A percentile compares a stretch with the other conserved stretches of the same genome.
These are phyloP conservation scores for Aotearoamyces nothofagi DNA, from an alignment of 2,329 filamentous ascomycete species.

Conservation along the genomic window DNA sequence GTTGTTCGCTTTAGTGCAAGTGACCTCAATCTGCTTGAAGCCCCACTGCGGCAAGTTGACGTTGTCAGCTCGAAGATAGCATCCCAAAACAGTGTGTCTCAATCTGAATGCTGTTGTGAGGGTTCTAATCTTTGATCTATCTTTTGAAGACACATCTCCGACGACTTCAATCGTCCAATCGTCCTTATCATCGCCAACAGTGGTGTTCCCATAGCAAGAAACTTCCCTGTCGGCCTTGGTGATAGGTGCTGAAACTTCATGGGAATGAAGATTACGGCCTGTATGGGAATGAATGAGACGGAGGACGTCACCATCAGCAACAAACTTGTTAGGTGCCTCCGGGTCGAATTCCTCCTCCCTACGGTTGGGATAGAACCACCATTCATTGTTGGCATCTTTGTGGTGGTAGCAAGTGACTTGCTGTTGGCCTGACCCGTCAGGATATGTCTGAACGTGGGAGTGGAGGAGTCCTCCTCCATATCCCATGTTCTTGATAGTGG, in stretches of 20 bases:
- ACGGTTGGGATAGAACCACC: constrained; percentile 96
- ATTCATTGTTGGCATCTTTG: constrained; percentile 99
- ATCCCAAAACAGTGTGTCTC: constrained; percentile 66
- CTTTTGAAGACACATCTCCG: constrained; percentile 62
- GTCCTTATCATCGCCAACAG: constrained; percentile 91
- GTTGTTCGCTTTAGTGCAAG: constrained; percentile 86
- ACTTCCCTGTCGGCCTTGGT: constrained; percentile 87
- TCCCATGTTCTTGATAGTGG: constrained; percentile 97
- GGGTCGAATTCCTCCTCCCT: constrained; percentile 56
- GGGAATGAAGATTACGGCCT: constrained; percentile 92
- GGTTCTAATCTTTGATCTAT: constrained; percentile 74
- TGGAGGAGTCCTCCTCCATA: constrained; percentile 94
- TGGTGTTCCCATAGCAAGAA: constrained; percentile 89
- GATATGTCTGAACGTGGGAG: constrained; percentile 92
- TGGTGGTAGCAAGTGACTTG: constrained; percentile 99
- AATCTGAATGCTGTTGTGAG: constrained; percentile 88
- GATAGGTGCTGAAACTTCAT: constrained; percentile 75
- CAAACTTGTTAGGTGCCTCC: constrained; percentile 55
- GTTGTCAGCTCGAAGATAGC: constrained; percentile 90
- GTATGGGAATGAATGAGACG: constrained; percentile 91
- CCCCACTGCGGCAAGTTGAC: constrained; percentile 97
- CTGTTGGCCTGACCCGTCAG: constrained; percentile 85
- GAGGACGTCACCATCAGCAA: constrained; percentile 63
- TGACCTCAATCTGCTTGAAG: constrained; percentile 98
- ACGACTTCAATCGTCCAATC: constrained; percentile 94